Evolutionary conservation across 2,329 filamentous ascomycete species (phyloP), one percentile per base, ranked within the genome.

Genomic region (Dactylella cylindrospora): DNA sequence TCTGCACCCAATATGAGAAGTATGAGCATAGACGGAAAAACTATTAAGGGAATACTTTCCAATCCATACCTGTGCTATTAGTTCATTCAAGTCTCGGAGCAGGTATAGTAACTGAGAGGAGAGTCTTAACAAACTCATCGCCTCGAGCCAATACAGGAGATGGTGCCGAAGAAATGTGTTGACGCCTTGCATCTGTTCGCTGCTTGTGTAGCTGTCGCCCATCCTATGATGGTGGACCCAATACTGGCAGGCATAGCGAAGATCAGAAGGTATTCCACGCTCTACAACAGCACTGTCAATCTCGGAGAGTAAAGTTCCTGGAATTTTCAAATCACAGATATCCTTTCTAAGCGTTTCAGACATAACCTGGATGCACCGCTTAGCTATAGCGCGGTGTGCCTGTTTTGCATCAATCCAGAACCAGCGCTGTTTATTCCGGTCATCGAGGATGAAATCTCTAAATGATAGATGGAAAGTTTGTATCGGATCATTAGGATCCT

Each of bases 141-240:
- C 72, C 55, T 74, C 71, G 28, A 74, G 67, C 72, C 71, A 74
- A 52, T 73, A 68, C 1, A 73, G 69, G 45, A 73, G 44, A 65
- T 73, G 68, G 39, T 53, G 45, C 52, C 68, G 45, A 6, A 74
- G 67, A 59, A 74, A 74, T 9, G 39, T n/a, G 47, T 72, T 66
- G n/a, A 65, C 68, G 31, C 23, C 20, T 5, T 35, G 12, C 40
- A 57, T 12, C 17, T 70, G 67, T 47, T 54, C 43, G 53, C 70
- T 67, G 54, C 65, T 65, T 66, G 68, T 69, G 66, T 69, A 68
- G 53, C 65, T 55, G 49, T 62, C 57, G 67, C 68, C 68, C 28
- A 66, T 52, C 60, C 67, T 53, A 0, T 70, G 45, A 67, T 72
- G 71, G 29, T 67, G 65, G 9, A 71, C 64, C 72, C 71, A 74